Evolutionary conservation across 2,329 filamentous ascomycete genomes (phyloP).

Genomic region (Stagonosporopsis vannaccii): DNA sequence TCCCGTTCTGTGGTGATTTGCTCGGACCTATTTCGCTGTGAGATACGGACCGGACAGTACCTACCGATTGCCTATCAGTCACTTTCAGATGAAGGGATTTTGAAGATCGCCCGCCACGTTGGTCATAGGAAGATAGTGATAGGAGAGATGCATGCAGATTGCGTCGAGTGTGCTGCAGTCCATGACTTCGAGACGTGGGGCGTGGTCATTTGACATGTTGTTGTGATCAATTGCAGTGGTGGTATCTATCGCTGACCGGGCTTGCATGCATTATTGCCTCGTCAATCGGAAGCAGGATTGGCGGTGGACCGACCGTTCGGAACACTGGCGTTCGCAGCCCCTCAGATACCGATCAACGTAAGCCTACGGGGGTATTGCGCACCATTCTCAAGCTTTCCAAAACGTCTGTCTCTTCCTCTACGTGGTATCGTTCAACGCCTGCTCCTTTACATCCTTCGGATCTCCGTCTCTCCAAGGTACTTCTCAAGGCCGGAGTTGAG

Average conservation of each 20-base stretch:
- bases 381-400: conserved; percentile 71
- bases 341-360: conserved; percentile 10
- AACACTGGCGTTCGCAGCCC: conserved; percentile 12
- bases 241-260: conserved; percentile 37
- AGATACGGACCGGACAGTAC: conserved; percentile 9
- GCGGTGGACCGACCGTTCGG: conserved; percentile 24
- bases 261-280: conserved; percentile 33
- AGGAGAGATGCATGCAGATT: conserved; percentile 25
- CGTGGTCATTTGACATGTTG: conserved; percentile 32
- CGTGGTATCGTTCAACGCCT: conserved; percentile 12
- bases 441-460: conserved; percentile 75
- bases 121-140: conserved; percentile 30
- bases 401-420: conserved; percentile 73
- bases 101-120: conserved; percentile 23
- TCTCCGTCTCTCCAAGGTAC: conserved; percentile 84
- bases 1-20: conserved; percentile 12
- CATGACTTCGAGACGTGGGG: conserved; percentile 37
- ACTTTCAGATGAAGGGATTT: background rate
- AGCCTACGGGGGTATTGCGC: conserved; percentile 15
- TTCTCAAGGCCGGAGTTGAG: conserved; percentile 82
- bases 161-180: conserved; percentile 18
- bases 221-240: conserved; percentile 30
- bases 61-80: conserved; percentile 17
- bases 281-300: conserved; percentile 27
- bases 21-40: conserved; percentile 1